Percentiles rank a stretch among this genome's conserved stretches.
Conservation (phyloP, 1,284 basidiomycete genomes). For the Ceratobasidium sp. region DNA sequence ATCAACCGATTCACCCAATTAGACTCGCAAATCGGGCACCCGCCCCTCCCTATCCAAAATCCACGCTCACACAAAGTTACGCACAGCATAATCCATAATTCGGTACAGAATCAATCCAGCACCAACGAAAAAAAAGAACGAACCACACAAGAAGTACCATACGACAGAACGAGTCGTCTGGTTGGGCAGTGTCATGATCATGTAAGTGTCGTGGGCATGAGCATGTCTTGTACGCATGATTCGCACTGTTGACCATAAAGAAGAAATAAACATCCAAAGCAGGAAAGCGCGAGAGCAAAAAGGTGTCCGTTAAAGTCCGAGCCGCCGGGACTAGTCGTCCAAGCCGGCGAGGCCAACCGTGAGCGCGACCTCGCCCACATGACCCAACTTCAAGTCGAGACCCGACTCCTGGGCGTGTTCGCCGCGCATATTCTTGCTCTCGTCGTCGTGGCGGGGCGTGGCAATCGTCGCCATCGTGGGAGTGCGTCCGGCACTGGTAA, state of each 20-base stretch:
- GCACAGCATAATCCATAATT: neutral
- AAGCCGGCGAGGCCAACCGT: constrained; percentile 28
- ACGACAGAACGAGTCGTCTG: neutral
- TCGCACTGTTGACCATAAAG: neutral
- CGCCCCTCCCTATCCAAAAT: neutral
- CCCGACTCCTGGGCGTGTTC: constrained; percentile 1
- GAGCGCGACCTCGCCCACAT: constrained; percentile 6
- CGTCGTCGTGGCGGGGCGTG: constrained; percentile 24
- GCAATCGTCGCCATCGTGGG: constrained; percentile 27
- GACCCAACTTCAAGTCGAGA: constrained; percentile 2
- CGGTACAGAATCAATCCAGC: constrained; percentile 7
- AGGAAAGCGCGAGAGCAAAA: constrained; percentile 2
- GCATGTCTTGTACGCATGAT: too few species aligned
- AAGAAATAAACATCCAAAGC: constrained; percentile 30
- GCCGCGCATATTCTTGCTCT: neutral
- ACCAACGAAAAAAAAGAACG: neutral
- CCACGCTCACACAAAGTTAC: neutral
- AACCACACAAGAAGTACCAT: neutral
- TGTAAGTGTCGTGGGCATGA: constrained; percentile 29
- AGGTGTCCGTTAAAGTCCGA: neutral
- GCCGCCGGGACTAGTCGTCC: constrained; percentile 4
- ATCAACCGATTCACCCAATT: too few species aligned
- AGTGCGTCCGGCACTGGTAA: constrained; percentile 27
- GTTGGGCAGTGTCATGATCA: constrained; percentile 15
- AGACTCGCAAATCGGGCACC: too few species aligned